Evolutionary conservation across 2,329 filamentous ascomycete species (phyloP), one percentile per base, ranked within the genome.

Genomic region (Ceratocystiopsis brevicomis): DNA sequence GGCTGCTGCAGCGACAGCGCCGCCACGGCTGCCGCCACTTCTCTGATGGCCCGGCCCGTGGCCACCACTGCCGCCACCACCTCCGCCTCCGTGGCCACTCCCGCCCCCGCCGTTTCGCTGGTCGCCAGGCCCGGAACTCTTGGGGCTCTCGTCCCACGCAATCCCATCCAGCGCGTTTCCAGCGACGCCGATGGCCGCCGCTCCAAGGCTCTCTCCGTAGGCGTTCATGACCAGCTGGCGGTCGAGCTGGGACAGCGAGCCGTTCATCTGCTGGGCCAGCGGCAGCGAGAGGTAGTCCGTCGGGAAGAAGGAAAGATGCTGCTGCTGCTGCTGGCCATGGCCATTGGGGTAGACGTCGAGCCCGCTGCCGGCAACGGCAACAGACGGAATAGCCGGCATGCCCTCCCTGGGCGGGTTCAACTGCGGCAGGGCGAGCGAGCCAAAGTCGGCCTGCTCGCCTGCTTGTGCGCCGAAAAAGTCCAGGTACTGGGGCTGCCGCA

Each of bases 221-320:
- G 77, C 79, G 35, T 76, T 77, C 48, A 84, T 83, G 2, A 85
- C 77, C 49, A 86, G 73, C 53, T 85, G 80, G 3, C 80, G 69
- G 52, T 87, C 81, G 14, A 88, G 69, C 47, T 82, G 76, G 11
- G 78, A 76, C 21, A 85, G 61, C 43, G 76, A 66, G 3, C 62
- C 62, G 46, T 65, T 61, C 17, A 43, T 50, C 45, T 65, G 66
- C 52, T 66, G 67, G 18, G 61, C 59, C 15, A 77, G 59, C 4
- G 65, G 64, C 48, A 73, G 59, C 6, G 63, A 57, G n/a, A 76
- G 63, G 35, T 78, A 54, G 53, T 76, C 64, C 41, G 65, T 61
- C 10, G 69, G 58, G 51, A 68, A 73, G 45, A 69, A 65, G 6
- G 52, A 55, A 21, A 56, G 53, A 41, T 55, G 34, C 15, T 46